Conservation (phyloP, 2,329 filamentous ascomycete genomes). For the Huntiella savannae region DNA sequence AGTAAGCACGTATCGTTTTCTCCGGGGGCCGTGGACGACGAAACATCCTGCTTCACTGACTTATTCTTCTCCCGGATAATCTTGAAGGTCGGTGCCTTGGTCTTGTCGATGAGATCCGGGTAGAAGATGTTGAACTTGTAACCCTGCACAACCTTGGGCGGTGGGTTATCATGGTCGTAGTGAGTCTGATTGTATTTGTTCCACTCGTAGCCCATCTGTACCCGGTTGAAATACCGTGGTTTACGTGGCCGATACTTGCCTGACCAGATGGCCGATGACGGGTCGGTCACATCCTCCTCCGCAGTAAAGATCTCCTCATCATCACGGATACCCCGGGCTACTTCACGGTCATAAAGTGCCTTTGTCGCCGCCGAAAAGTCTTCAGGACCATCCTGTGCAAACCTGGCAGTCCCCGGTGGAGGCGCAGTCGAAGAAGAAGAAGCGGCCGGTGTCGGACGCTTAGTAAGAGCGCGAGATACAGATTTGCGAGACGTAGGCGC, state of each 20-base stretch:
- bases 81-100: slow-evolving; percentile 84
- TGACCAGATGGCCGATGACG: slow-evolving; percentile 42
- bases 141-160: slow-evolving; percentile 92
- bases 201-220: slow-evolving; percentile 99
- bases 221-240: slow-evolving; percentile 90
- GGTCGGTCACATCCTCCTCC: slow-evolving; percentile 51
- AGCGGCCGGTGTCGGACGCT: background rate
- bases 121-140: slow-evolving; percentile 99
- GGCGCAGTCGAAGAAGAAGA: slow-evolving; percentile 12
- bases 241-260: slow-evolving; percentile 77
- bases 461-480: background rate
- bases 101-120: slow-evolving; percentile 86
- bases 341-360: slow-evolving; percentile 79
- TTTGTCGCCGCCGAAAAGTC: slow-evolving; percentile 77
- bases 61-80: slow-evolving; percentile 66
- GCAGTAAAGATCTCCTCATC: slow-evolving; percentile 91
- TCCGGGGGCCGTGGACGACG: slow-evolving; percentile 72
- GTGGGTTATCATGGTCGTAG: slow-evolving; percentile 95
- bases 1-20: slow-evolving; percentile 96
- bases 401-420: slow-evolving; percentile 43
- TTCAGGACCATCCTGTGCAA: slow-evolving; percentile 49
- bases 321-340: slow-evolving; percentile 75
- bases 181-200: slow-evolving; percentile 99
- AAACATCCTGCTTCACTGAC: slow-evolving; percentile 32
- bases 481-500: slow-evolving; percentile 2